Base-by-base conservation (phyloP, 768 basidiomycete genomes). In the Tricholoma flavovirens region DNA sequence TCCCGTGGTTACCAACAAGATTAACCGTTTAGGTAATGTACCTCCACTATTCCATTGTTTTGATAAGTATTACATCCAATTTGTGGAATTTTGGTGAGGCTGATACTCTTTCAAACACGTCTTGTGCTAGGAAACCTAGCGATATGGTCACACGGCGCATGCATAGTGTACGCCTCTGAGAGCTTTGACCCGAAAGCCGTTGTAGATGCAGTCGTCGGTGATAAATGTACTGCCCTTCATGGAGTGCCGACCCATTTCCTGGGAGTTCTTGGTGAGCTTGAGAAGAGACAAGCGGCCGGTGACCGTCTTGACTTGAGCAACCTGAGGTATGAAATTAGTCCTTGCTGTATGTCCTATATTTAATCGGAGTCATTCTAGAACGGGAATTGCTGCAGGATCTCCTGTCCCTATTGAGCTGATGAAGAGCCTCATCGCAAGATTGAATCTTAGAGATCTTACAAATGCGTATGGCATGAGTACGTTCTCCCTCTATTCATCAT, bases 31-130 rank as follows among this genome's bases (percentile, higher is more conserved):
- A 91, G 88, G 88, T 76, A 92, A 93, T 59, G 84, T 84, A 1
- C 90, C 90, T 2, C 90, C 90, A 0, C 70, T 92, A 1, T 93
- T 92, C 67, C 90, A 93, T 67, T 93, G 90, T 66, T 92, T 92
- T 80, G 90, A 90, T 89, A 72, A 86, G 88, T 88, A 29, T 29
- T 59, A 63, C 57, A 64, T 60, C 22, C 33, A 10, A 35, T 15
- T 40, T 33, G 5, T 5, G n/a, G 29, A 9, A 49, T n/a, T 21
- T 9, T 6, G 5, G 15, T 21, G 11, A 56, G 43, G 38, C 59
- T 59, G 12, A 62, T 29, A 43, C 59, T 30, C 22, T 46, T 49
- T 36, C 53, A 56, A 62, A 68, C 63, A 90, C 86, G 88, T 63
- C 83, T 90, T 30, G 82, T 91, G n/a, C 67, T 90, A 63, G 90